phyloP scores from a whole-genome alignment of 2,329 filamentous ascomycete genomes.

The Tolypocladium nubicola region DNA sequence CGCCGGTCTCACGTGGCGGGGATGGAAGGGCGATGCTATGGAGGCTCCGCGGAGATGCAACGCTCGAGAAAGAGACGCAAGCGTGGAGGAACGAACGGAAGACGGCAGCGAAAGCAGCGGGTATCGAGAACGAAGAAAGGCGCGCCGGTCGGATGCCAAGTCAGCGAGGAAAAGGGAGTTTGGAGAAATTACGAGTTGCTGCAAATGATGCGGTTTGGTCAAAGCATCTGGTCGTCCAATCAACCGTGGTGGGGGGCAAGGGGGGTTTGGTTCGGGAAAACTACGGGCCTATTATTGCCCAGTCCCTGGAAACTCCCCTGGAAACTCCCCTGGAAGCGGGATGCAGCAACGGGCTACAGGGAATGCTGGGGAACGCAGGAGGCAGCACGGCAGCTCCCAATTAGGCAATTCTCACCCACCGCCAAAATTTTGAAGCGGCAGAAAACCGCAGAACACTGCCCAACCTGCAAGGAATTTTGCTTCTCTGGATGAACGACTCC shows the following conservation, averaged over 20 bases:
- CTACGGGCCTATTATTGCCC: slow-evolving; percentile 1
- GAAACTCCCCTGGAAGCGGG: not conserved
- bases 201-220: not conserved
- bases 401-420: slow-evolving; percentile 7
- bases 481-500: not conserved
- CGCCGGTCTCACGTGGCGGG: not conserved
- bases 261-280: slow-evolving; percentile 8
- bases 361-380: not conserved
- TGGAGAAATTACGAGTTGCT: slow-evolving; percentile 4
- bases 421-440: slow-evolving; percentile 14
- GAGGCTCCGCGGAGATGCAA: not conserved
- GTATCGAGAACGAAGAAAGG: slow-evolving; percentile 1
- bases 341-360: not conserved
- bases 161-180: slow-evolving; percentile 6
- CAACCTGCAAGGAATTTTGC: slow-evolving; percentile 3
- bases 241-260: slow-evolving; percentile 21
- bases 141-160: slow-evolving; percentile 2
- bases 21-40: not conserved
- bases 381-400: not conserved
- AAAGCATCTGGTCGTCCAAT: slow-evolving; percentile 22
- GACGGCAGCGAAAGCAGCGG: not conserved
- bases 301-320: not conserved
- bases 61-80: slow-evolving; percentile 3
- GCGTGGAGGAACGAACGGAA: slow-evolving; percentile 1
- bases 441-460: slow-evolving; percentile 7